Conservation (phyloP, 2,329 filamentous ascomycete genomes). For the Xylaria sp. region DNA sequence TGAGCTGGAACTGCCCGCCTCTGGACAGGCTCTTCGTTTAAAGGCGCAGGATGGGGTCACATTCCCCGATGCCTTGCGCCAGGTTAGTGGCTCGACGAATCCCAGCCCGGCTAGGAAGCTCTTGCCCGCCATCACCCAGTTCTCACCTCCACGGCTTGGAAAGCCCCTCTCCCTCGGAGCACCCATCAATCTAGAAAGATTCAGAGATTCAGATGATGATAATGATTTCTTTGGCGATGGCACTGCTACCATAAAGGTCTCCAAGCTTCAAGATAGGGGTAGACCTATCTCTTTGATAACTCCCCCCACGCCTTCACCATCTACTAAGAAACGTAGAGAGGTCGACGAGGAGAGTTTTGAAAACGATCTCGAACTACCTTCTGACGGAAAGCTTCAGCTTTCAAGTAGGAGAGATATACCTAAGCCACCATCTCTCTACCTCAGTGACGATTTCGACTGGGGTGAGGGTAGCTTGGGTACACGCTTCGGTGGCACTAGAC, state of each 20-base stretch:
- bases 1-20: constrained; percentile 64
- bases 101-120: constrained; percentile 46
- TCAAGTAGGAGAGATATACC: constrained; percentile 57
- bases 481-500: constrained; percentile 77
- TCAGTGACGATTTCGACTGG: constrained; percentile 80
- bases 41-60: constrained; percentile 55
- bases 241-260: constrained; percentile 61
- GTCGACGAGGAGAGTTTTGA: constrained; percentile 63
- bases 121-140: constrained; percentile 22
- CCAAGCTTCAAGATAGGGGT: constrained; percentile 39
- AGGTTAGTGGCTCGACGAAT: constrained; percentile 56
- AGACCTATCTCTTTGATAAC: constrained; percentile 42
- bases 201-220: constrained; percentile 56
- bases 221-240: constrained; percentile 61
- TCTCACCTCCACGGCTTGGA: constrained; percentile 31
- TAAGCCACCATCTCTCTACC: constrained; percentile 54
- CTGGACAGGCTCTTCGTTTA: constrained; percentile 56
- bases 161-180: constrained; percentile 36
- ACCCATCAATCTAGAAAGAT: constrained; percentile 56
- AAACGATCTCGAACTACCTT: constrained; percentile 65
- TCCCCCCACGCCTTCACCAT: constrained; percentile 51
- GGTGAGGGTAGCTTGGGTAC: constrained; percentile 90
- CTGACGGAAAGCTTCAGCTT: constrained; percentile 59
- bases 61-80: constrained; percentile 64
- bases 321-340: constrained; percentile 45